These are phyloP conservation scores for Mycena alexandri DNA, from an alignment of 768 basidiomycete species.

Conservation along the genomic window DNA sequence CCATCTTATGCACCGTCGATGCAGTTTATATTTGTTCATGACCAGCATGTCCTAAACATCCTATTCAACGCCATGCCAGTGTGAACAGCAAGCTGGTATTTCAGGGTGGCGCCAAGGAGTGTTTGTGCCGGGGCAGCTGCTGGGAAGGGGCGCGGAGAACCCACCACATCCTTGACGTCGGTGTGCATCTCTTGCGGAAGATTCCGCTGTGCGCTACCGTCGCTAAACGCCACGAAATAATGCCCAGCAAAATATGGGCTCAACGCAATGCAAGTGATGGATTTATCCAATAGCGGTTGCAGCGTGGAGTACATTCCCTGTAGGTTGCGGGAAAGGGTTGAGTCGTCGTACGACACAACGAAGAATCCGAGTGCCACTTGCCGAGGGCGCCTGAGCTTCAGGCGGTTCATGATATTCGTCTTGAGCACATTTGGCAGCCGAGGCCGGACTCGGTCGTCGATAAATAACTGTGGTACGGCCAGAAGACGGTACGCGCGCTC, in stretches of 20 bases:
- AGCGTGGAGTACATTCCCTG: constrained; percentile 17
- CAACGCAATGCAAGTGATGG: constrained; percentile 23
- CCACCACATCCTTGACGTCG: constrained; percentile 15
- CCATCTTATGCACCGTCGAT: too few relatives aligned
- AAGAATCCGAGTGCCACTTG: constrained; percentile 21
- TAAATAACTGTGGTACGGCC: constrained; percentile 28
- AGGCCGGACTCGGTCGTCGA: constrained; percentile 16
- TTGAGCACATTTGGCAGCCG: constrained; percentile 23
- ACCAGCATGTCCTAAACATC: not conserved
- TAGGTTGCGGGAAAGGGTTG: constrained; percentile 8
- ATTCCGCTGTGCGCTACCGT: constrained; percentile 17
- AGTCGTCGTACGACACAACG: constrained; percentile 25
- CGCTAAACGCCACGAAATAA: constrained; percentile 22
- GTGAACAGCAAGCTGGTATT: constrained; percentile 21
- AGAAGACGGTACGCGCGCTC: constrained; percentile 19
- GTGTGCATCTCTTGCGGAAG: constrained; percentile 23
- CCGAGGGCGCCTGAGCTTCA: constrained; percentile 24
- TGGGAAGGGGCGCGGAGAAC: constrained; percentile 12
- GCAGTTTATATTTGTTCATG: too few relatives aligned
- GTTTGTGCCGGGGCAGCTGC: constrained; percentile 1
- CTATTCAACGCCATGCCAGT: constrained; percentile 11
- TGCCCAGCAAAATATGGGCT: constrained; percentile 20
- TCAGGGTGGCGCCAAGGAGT: constrained; percentile 7
- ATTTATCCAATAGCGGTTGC: constrained; percentile 8
- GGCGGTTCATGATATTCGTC: constrained; percentile 16